Conservation (phyloP, 257 asterid species). For the Cruciata laevipes region DNA sequence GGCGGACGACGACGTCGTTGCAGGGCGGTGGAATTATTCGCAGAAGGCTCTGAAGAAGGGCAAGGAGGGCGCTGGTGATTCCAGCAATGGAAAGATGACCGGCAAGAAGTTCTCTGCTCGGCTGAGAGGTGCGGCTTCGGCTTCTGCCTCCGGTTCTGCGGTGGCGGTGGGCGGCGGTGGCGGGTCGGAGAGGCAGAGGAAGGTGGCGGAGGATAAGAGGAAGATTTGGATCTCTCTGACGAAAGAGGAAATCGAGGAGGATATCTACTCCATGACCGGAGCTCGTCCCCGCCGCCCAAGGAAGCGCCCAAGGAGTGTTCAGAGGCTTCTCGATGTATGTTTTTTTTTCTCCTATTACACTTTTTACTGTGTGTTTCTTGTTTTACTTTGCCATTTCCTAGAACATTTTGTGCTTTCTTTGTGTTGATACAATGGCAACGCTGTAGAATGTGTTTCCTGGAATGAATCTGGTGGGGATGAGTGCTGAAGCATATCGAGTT, state of each 20-base stretch:
- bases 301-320: slow-evolving; percentile 61
- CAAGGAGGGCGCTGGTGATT: background rate
- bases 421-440: background rate
- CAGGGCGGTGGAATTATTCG: slow-evolving; percentile 11
- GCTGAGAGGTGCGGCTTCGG: background rate
- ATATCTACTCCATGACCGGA: slow-evolving; percentile 74
- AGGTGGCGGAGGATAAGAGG: slow-evolving; percentile 36
- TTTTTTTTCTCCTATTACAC: background rate
- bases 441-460: slow-evolving; percentile 67
- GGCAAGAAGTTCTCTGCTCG: background rate
- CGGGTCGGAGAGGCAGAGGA: slow-evolving; percentile 25
- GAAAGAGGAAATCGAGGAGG: slow-evolving; percentile 89
- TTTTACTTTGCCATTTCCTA: background rate
- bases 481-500: slow-evolving; percentile 48
- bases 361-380: background rate
- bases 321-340: slow-evolving; percentile 73
- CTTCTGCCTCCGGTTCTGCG: slow-evolving; percentile 5
- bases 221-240: slow-evolving; percentile 76
- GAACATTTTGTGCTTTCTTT: background rate
- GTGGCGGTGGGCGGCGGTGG: slow-evolving; percentile 32
- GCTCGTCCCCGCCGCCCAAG: slow-evolving; percentile 72
- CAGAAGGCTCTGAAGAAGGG: slow-evolving; percentile 1
- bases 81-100: background rate
- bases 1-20: slow-evolving; percentile 45
- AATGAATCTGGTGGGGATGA: slow-evolving; percentile 55